A percentile compares a stretch with the other conserved stretches of the same genome.
phyloP scores from a whole-genome alignment of 2,329 filamentous ascomycete genomes.

The Ambrosiella xylebori region DNA sequence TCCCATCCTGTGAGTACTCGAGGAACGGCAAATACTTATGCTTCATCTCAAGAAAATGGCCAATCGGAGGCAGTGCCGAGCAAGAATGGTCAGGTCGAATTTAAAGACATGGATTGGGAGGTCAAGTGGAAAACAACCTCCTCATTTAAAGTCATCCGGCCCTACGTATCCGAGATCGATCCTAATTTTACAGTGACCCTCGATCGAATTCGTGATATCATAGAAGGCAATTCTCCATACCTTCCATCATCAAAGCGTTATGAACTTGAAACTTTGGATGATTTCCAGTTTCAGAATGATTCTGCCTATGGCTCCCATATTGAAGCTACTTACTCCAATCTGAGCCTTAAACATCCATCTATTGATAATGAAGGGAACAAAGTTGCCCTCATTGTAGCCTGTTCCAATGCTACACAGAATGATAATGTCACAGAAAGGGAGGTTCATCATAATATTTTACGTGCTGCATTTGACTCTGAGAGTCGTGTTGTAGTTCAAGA shows the following conservation, averaged over 20 bases:
- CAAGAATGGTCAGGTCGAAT: background rate
- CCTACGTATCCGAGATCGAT: background rate
- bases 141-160: constrained; percentile 10
- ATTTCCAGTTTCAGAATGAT: constrained; percentile 9
- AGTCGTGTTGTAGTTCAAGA: constrained; percentile 1
- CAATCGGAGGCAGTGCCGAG: background rate
- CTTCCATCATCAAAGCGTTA: constrained; percentile 6
- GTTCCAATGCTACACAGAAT: constrained; percentile 5
- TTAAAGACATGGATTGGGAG: constrained; percentile 10
- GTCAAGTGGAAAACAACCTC: constrained; percentile 8
- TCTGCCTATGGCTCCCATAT: constrained; percentile 2
- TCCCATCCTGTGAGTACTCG: too few species aligned
- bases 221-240: constrained; percentile 8
- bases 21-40: too few species aligned
- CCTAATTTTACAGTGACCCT: constrained; percentile 1
- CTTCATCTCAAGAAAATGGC: background rate
- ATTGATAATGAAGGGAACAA: background rate
- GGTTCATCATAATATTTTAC: constrained; percentile 3
- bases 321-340: background rate
- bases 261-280: constrained; percentile 6
- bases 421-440: background rate
- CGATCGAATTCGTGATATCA: constrained; percentile 9
- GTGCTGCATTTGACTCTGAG: background rate
- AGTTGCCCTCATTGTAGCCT: constrained; percentile 1
- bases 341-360: background rate